phyloP scores from a whole-genome alignment of 306 rosid genomes.

The Senna siamea region DNA sequence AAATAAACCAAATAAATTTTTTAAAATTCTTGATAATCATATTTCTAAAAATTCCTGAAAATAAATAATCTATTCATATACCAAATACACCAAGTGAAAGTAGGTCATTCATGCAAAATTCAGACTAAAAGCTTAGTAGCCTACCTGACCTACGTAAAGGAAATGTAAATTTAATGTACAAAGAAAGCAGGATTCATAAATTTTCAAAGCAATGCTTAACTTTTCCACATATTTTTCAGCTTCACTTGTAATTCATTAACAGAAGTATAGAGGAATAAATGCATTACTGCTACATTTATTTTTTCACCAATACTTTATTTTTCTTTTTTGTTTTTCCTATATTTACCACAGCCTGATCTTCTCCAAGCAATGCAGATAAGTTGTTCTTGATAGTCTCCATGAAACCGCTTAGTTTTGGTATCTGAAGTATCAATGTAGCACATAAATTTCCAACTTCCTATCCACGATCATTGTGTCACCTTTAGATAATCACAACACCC shows the following conservation, averaged over 20 bases:
- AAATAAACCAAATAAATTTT: too few species aligned
- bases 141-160: too few species aligned
- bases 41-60: too few species aligned
- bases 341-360: conserved; percentile 54
- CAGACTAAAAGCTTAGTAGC: too few species aligned
- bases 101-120: too few species aligned
- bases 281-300: conserved; percentile 64
- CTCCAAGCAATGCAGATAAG: conserved; percentile 60
- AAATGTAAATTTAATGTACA: too few species aligned
- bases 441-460: conserved; percentile 63
- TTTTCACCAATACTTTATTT: conserved; percentile 66
- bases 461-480: conserved; percentile 60
- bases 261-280: conserved; percentile 48
- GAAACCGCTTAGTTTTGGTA: conserved; percentile 65
- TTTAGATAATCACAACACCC: conserved; percentile 30
- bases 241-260: conserved; percentile 46
- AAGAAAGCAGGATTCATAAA: too few species aligned
- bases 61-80: too few species aligned
- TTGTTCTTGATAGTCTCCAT: conserved; percentile 62
- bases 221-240: neutral
- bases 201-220: too few species aligned
- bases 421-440: conserved; percentile 67
- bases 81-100: too few species aligned
- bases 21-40: too few species aligned
- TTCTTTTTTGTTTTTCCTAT: conserved; percentile 60